These are phyloP conservation scores for Metschnikowia kofuensis DNA, from an alignment of 805 yeast genomes.

Conservation along the genomic window DNA sequence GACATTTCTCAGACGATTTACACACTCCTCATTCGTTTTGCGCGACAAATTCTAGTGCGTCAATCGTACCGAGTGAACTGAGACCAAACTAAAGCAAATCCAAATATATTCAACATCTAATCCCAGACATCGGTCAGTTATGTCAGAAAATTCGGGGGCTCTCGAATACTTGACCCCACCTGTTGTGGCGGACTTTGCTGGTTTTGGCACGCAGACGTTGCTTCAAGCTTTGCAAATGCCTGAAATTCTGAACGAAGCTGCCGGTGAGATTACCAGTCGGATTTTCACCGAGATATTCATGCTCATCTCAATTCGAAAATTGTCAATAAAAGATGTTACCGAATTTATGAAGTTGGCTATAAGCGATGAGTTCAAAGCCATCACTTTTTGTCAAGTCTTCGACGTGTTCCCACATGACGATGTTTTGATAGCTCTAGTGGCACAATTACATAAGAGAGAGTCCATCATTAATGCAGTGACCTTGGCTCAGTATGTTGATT, in stretches of 20 bases:
- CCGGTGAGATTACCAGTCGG: conserved; percentile 21
- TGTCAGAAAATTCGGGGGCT: conserved; percentile 1
- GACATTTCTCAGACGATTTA: too few species aligned
- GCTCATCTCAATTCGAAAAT: conserved; percentile 21
- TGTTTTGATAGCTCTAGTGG: conserved; percentile 18
- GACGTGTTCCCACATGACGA: conserved; percentile 35
- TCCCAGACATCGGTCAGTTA: background rate
- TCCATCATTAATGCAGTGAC: conserved; percentile 30
- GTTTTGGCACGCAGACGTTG: conserved; percentile 31
- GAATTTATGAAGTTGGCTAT: conserved; percentile 28
- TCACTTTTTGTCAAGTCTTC: conserved; percentile 35
- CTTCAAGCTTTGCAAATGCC: conserved; percentile 30
- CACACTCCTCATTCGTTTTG: too few species aligned
- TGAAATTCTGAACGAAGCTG: conserved; percentile 17
- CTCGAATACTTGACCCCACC: conserved; percentile 28
- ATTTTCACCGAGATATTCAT: conserved; percentile 35
- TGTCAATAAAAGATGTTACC: conserved; percentile 18
- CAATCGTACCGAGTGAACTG: too few species aligned
- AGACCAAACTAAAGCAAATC: too few species aligned
- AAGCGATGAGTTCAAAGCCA: conserved; percentile 30
- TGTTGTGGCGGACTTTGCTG: conserved; percentile 29
- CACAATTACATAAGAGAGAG: conserved; percentile 17
- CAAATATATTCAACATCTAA: background rate
- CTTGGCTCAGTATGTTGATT: conserved; percentile 27
- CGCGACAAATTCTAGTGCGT: too few species aligned